Percentiles rank a stretch among this genome's conserved stretches.
Conservation (phyloP, 495 filamentous ascomycete species). For the Penicillium mononematosum region DNA sequence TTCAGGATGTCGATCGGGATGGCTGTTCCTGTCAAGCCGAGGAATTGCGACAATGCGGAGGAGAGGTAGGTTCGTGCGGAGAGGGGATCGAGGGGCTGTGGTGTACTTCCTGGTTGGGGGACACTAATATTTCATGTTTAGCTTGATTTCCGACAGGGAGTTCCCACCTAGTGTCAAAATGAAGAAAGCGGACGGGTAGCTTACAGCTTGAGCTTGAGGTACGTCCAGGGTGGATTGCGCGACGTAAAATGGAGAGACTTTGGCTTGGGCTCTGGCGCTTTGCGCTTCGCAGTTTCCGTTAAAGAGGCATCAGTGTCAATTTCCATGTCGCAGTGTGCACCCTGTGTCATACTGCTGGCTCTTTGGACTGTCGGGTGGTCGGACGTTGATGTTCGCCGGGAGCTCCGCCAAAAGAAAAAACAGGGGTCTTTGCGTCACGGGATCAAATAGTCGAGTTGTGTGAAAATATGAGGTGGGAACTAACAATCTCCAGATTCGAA, state of each 20-base stretch:
- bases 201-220: slow-evolving; percentile 49
- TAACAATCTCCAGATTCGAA: background rate
- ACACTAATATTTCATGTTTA: slow-evolving; percentile 26
- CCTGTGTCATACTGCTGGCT: slow-evolving; percentile 9
- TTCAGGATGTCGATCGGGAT: slow-evolving; percentile 81
- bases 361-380: background rate
- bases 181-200: slow-evolving; percentile 1
- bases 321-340: slow-evolving; percentile 1
- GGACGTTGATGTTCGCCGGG: slow-evolving; percentile 5
- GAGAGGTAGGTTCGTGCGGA: slow-evolving; percentile 72
- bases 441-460: slow-evolving; percentile 11
- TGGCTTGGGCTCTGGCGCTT: slow-evolving; percentile 25
- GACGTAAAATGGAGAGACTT: slow-evolving; percentile 39
- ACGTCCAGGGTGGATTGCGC: slow-evolving; percentile 51
- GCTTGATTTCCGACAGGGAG: background rate
- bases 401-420: slow-evolving; percentile 19
- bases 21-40: slow-evolving; percentile 72
- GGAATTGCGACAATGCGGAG: slow-evolving; percentile 72
- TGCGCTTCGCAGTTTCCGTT: slow-evolving; percentile 29
- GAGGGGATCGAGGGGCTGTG: slow-evolving; percentile 62
- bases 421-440: slow-evolving; percentile 28
- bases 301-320: background rate
- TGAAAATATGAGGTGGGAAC: background rate
- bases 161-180: background rate
- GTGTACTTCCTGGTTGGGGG: slow-evolving; percentile 29